Evolutionary conservation across 345 rosid genomes (phyloP).

Genomic region (Excoecaria cochinchinensis): DNA sequence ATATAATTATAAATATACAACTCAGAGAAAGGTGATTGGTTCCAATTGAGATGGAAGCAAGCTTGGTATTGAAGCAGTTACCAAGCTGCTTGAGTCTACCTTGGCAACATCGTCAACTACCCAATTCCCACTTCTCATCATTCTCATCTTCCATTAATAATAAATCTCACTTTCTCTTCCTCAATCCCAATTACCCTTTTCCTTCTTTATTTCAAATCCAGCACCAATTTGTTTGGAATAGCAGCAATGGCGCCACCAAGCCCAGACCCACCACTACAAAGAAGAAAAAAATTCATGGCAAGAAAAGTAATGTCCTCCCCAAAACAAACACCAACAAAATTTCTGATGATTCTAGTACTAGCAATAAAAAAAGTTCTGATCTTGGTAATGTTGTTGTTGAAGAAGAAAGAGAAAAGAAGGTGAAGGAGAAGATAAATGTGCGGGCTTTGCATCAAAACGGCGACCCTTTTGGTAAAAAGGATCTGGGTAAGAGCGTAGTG

Average conservation of each 20-base stretch:
- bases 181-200: conserved; percentile 16
- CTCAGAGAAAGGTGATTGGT: background rate
- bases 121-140: conserved; percentile 26
- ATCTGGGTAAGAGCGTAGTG: conserved; percentile 75
- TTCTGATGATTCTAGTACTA: conserved; percentile 7
- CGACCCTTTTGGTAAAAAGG: conserved; percentile 75
- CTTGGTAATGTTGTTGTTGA: conserved; percentile 18
- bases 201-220: conserved; percentile 12
- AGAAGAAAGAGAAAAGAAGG: conserved; percentile 21
- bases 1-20: conserved; percentile 3
- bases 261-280: conserved; percentile 28
- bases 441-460: conserved; percentile 62
- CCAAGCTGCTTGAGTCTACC: conserved; percentile 31
- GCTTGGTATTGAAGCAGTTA: conserved; percentile 44
- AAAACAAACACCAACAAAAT: conserved; percentile 23
- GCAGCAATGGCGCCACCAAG: conserved; percentile 20
- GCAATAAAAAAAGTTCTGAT: background rate
- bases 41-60: conserved; percentile 20
- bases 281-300: conserved; percentile 42
- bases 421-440: conserved; percentile 30
- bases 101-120: conserved; percentile 20
- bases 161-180: conserved; percentile 33
- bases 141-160: conserved; percentile 33
- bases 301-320: conserved; percentile 21
- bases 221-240: conserved; percentile 25